Evolutionary conservation across 2,329 filamentous ascomycete genomes (phyloP), one percentile per base, ranked within the genome.

Genomic region (Paraconiothyrium brasiliense): DNA sequence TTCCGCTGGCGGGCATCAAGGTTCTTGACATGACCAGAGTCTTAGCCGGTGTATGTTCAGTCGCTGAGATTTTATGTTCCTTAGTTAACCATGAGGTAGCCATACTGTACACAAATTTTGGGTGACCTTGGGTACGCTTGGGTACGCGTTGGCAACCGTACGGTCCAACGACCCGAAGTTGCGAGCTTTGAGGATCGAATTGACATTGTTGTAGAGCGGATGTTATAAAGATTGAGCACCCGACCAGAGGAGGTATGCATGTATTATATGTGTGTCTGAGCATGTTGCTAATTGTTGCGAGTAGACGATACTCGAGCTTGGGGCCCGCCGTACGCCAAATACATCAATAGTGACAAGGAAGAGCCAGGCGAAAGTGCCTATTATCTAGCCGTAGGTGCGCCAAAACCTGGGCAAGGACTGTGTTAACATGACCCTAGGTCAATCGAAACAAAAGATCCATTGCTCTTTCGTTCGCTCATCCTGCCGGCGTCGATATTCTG

Each of bases 371-470:
- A 99, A 79, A 95, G 93, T 64, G 95, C 95, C 10, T 99, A 99
- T 77, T 99, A 97, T 72, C 83, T 99, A 32, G 89, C 90, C 55
- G 95, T 97, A 85, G 64, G 85, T 71, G 54, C 6, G 4, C 20
- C 11, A n/a, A 24, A 4, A 51, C 2, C 46, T 16, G 16, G 16
- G 6, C 3, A 39, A 35, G 34, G 48, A 63, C 55, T 50, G 37
- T 35, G 39, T 44, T 14, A 14, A 14, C 65, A 9, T 11, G 11
- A n/a, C 11, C 11, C 30, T 35, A 97, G 93, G 92, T 93, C 16
- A 98, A 98, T 75, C 92, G 95, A 55, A 99, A 99, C 82, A 99
- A 99, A 78, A 97, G 95, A 77, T 98, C 94, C 0, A 80, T 99
- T 1, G 95, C 89, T 0, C 84, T 99, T 1, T 97, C 94, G 0